These are phyloP conservation scores for Xylariomycetidae sp. DNA, from an alignment of 2,329 filamentous ascomycete species.

Conservation along the genomic window DNA sequence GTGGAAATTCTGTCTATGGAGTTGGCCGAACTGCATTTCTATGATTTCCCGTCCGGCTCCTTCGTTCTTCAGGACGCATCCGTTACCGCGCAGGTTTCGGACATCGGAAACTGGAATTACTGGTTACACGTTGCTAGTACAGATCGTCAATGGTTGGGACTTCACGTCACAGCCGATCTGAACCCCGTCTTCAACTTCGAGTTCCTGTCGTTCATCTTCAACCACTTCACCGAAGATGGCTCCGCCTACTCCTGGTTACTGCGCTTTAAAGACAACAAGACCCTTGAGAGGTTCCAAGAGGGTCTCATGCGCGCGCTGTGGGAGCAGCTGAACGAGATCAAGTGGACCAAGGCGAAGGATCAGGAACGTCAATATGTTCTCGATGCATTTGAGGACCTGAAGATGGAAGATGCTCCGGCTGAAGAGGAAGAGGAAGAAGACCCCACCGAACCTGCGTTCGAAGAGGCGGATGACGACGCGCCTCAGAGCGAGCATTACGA, in stretches of 20 bases:
- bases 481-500: constrained; percentile 65
- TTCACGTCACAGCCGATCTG: constrained; percentile 80
- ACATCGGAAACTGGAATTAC: constrained; percentile 89
- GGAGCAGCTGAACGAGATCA: constrained; percentile 91
- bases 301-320: constrained; percentile 92
- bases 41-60: constrained; percentile 79
- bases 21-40: constrained; percentile 81
- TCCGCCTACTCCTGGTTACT: constrained; percentile 94
- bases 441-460: constrained; percentile 48
- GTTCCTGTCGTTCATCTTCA: constrained; percentile 98
- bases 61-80: constrained; percentile 75
- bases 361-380: constrained; percentile 90
- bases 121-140: constrained; percentile 81
- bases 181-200: constrained; percentile 99
- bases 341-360: constrained; percentile 91
- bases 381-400: constrained; percentile 90
- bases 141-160: constrained; percentile 78
- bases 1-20: constrained; percentile 70
- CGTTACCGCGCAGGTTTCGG: constrained; percentile 73
- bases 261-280: constrained; percentile 78
- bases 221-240: constrained; percentile 84
- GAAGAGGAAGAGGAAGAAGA: constrained; percentile 47
- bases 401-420: constrained; percentile 71
- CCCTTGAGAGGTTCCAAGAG: constrained; percentile 82
- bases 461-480: constrained; percentile 57